Evolutionary conservation across 2,329 filamentous ascomycete genomes (phyloP).

Genomic region (Aureobasidium sp.): DNA sequence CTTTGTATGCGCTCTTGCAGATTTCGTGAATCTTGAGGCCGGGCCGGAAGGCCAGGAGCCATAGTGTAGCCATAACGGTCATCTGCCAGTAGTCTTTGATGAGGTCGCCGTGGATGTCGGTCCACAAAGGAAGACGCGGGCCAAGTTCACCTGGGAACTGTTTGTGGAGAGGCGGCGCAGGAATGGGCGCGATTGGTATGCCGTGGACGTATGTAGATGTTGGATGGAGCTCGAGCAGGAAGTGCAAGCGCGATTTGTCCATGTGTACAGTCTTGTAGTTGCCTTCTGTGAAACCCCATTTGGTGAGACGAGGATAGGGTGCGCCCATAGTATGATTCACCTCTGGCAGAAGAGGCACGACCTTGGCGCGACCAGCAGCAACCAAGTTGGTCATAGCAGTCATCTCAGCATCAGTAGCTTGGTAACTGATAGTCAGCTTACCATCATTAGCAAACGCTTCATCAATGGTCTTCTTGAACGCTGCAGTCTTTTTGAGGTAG

Average conservation of each 20-base stretch:
- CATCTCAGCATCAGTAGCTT: slow-evolving; percentile 56
- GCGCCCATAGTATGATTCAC: slow-evolving; percentile 41
- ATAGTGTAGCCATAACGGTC: slow-evolving; percentile 55
- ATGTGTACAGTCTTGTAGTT: slow-evolving; percentile 66
- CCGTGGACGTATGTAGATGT: slow-evolving; percentile 46
- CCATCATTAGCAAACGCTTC: slow-evolving; percentile 39
- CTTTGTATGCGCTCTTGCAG: slow-evolving; percentile 48
- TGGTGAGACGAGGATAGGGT: slow-evolving; percentile 38
- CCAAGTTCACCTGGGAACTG: slow-evolving; percentile 25
- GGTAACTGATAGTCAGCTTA: slow-evolving; percentile 45
- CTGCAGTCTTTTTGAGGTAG: slow-evolving; percentile 52
- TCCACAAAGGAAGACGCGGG: slow-evolving; percentile 61
- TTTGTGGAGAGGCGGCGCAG: slow-evolving; percentile 26
- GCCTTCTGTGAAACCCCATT: slow-evolving; percentile 63
- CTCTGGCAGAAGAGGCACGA: slow-evolving; percentile 51
- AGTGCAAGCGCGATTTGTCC: slow-evolving; percentile 59
- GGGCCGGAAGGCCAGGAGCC: slow-evolving; percentile 56
- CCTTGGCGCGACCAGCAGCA: slow-evolving; percentile 49
- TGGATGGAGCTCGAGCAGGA: slow-evolving; percentile 54
- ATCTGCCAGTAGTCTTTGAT: slow-evolving; percentile 58
- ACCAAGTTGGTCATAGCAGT: slow-evolving; percentile 62
- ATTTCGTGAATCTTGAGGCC: slow-evolving; percentile 34
- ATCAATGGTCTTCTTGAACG: slow-evolving; percentile 57
- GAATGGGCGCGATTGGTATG: slow-evolving; percentile 9
- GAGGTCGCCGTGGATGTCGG: slow-evolving; percentile 57